These are phyloP conservation scores for Hypsizygus ulmarius DNA, from an alignment of 1,284 basidiomycete species.

Conservation along the genomic window DNA sequence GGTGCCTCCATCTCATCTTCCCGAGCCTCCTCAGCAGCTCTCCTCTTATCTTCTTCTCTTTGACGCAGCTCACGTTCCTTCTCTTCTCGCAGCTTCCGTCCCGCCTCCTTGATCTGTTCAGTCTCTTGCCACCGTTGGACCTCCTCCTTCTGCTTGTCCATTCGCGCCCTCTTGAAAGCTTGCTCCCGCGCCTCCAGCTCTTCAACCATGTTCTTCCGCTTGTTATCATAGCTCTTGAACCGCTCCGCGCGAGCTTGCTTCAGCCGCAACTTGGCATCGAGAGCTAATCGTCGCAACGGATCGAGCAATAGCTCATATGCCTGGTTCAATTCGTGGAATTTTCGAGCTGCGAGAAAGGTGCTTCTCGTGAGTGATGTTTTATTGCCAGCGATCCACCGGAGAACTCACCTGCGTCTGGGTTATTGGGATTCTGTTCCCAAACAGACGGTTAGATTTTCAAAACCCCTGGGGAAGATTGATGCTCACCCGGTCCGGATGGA, in stretches of 20 bases:
- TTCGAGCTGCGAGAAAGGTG: conserved; percentile 47
- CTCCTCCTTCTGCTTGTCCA: conserved; percentile 60
- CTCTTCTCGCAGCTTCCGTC: conserved; percentile 69
- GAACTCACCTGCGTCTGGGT: conserved; percentile 68
- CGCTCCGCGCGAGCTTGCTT: conserved; percentile 71
- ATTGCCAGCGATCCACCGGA: neutral
- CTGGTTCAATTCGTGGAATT: conserved; percentile 86
- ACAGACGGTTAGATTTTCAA: neutral
- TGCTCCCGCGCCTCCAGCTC: conserved; percentile 84
- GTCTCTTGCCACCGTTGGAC: conserved; percentile 58
- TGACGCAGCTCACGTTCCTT: conserved; percentile 51
- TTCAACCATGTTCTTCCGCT: conserved; percentile 77
- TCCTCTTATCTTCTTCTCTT: conserved; percentile 43
- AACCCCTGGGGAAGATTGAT: neutral
- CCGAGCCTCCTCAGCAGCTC: conserved; percentile 24
- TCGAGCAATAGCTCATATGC: conserved; percentile 86
- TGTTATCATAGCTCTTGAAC: conserved; percentile 74
- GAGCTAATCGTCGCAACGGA: conserved; percentile 75
- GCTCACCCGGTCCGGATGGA: conserved; percentile 81
- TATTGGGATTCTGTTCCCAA: conserved; percentile 63
- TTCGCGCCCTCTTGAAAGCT: conserved; percentile 70
- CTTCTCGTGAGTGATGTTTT: neutral
- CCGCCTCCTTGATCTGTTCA: conserved; percentile 78
- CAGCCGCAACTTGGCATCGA: conserved; percentile 77
- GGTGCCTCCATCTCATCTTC: conserved; percentile 53